Percentiles rank a stretch among this genome's conserved stretches.
These are phyloP conservation scores for Phytophthora citrophthora DNA, from an alignment of 352 stramenopile species.

Conservation along the genomic window DNA sequence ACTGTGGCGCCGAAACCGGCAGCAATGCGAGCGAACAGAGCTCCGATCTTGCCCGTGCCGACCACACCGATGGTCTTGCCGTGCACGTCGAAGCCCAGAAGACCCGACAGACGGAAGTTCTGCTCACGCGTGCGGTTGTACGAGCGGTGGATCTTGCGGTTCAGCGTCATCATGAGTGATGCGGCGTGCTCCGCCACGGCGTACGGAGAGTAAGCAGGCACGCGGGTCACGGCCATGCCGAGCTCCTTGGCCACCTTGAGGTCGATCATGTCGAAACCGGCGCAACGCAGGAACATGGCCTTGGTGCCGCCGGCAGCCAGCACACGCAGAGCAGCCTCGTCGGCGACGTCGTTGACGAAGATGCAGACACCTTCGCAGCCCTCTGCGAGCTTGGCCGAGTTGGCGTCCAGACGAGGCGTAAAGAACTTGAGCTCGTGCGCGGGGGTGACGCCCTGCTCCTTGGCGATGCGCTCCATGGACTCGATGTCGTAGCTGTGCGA, in stretches of 20 bases:
- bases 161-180: slow-evolving; percentile 80
- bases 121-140: slow-evolving; percentile 77
- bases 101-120: slow-evolving; percentile 74
- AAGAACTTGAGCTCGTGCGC: slow-evolving; percentile 66
- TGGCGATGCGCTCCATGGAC: slow-evolving; percentile 52
- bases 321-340: slow-evolving; percentile 58
- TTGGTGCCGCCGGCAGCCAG: slow-evolving; percentile 54
- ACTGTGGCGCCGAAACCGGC: slow-evolving; percentile 46
- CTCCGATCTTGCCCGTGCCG: slow-evolving; percentile 53
- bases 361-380: slow-evolving; percentile 71
- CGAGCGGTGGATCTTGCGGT: slow-evolving; percentile 77
- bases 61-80: slow-evolving; percentile 77
- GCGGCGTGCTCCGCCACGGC: slow-evolving; percentile 79
- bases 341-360: slow-evolving; percentile 87
- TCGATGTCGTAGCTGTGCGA: slow-evolving; percentile 74
- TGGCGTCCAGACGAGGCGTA: slow-evolving; percentile 48
- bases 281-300: slow-evolving; percentile 78
- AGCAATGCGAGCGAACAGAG: slow-evolving; percentile 56
- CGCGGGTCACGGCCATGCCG: slow-evolving; percentile 60
- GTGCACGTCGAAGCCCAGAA: slow-evolving; percentile 66
- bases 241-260: slow-evolving; percentile 66
- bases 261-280: slow-evolving; percentile 84
- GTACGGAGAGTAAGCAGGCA: slow-evolving; percentile 81
- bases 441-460: slow-evolving; percentile 45
- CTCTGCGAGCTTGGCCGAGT: slow-evolving; percentile 56